These are phyloP conservation scores for Blastomyces gilchristii DNA, from an alignment of 2,329 filamentous ascomycete genomes.

Conservation along the genomic window DNA sequence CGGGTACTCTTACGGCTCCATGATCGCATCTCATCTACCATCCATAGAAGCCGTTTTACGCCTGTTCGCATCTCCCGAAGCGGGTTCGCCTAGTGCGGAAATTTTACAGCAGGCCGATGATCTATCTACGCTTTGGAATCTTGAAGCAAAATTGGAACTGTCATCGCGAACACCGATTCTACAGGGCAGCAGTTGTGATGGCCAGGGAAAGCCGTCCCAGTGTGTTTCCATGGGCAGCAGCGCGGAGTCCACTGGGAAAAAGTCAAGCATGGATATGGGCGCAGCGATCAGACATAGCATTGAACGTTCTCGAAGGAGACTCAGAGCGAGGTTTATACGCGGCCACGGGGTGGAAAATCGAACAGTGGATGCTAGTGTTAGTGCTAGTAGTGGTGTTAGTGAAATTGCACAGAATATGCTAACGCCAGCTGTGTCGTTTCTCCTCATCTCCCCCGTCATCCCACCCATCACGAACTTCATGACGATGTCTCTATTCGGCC, in stretches of 20 bases:
- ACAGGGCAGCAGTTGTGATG: slow-evolving; percentile 6
- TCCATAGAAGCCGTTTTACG: slow-evolving; percentile 46
- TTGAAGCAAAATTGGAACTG: slow-evolving; percentile 30
- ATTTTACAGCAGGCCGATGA: slow-evolving; percentile 60
- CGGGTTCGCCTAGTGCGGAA: slow-evolving; percentile 53
- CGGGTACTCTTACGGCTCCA: slow-evolving; percentile 85
- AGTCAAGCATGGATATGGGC: slow-evolving; percentile 7
- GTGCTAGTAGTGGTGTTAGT: background rate
- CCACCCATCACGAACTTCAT: slow-evolving; percentile 48
- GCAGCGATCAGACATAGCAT: slow-evolving; percentile 32
- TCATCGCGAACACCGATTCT: slow-evolving; percentile 22
- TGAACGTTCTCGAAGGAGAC: slow-evolving; percentile 28
- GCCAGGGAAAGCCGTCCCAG: background rate
- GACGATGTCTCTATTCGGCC: slow-evolving; percentile 46
- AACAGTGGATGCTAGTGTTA: background rate
- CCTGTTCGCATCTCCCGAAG: slow-evolving; percentile 45
- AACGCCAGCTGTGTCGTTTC: slow-evolving; percentile 30
- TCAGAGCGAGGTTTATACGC: slow-evolving; percentile 14
- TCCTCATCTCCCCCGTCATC: slow-evolving; percentile 58
- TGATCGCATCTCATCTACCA: slow-evolving; percentile 66
- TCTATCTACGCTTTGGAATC: slow-evolving; percentile 54
- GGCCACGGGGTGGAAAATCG: background rate
- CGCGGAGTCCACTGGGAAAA: background rate
- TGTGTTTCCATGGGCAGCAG: slow-evolving; percentile 1
- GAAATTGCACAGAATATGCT: slow-evolving; percentile 15